Evolutionary conservation across 495 filamentous ascomycete species (phyloP), one percentile per base, ranked within the genome.

Genomic region (Penicillium malachiteum): DNA sequence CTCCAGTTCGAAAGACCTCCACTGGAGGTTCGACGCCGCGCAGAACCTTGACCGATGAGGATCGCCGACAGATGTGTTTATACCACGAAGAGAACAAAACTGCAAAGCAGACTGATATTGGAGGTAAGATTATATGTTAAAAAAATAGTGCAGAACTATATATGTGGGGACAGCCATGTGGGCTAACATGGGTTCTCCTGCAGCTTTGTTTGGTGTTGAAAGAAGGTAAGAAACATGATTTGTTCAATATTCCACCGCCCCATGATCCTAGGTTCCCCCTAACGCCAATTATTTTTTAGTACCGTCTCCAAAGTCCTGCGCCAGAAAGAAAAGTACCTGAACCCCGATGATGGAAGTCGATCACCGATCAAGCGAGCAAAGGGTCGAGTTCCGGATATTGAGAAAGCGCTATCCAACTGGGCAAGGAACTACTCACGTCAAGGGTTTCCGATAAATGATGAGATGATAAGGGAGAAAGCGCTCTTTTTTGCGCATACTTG

Each of bases 41-140:
- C 62, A 90, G 89, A 71, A 97, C 95, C 0, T 79, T 99, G 60
- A 97, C 94, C 18, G 93, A 97, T 71, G 85, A 89, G 32, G 92
- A 97, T 66, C 84, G 94, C 48, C 84, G 92, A 52, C 83, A 84
- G 48, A 99, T 99, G 92, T 97, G 94, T 69, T 80, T 91, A 63
- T 99, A 96, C 72, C 89, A 93, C 65, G 91, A 96, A 67, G 92
- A 96, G 62, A 86, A 97, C 66, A 94, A 93, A 43, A 87, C 83
- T 50, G 89, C 89, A n/a, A 96, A 97, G 74, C 94, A 99, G 72
- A 96, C 92, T 18, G 94, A 97, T 67, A 99, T 99, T 76, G 94
- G 94, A 77, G 86, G 89, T 92, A 78, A 72, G 83, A 54, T 38
- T 48, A 34, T 42, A n/a, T n/a, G n/a, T n/a, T n/a, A 17, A 50